Base-by-base conservation (phyloP, 352 stramenopile species). In the Pythium myriotylum region DNA sequence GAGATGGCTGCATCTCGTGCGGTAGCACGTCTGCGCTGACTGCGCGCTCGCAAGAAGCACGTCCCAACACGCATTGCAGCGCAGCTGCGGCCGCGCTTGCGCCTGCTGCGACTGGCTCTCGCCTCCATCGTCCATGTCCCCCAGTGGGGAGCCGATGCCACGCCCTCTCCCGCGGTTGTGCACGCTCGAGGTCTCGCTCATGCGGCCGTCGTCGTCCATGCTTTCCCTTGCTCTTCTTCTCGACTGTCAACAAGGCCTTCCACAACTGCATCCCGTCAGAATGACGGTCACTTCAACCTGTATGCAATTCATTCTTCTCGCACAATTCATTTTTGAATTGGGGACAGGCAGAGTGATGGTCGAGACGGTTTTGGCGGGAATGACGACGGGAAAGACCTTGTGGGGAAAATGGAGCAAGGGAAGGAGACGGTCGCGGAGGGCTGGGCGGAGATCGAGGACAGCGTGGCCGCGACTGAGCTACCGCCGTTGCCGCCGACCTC, bases 61-160 rank as follows among this genome's bases (percentile, higher is more conserved):
- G 26, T 89, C 84, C 84, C 84, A 92, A 67, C 84, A 92, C 33
- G 78, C 74, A 48, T 92, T 92, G 55, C 84, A 92, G 8, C 84
- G 72, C 50, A 92, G 51, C 47, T 90, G 81, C 17, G 84, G 81
- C 2, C 83, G 79, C 22, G 89, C 69, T 24, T 74, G 65, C 26
- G 65, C 37, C 17, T 42, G 37, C 32, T 67, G 37, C 47, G 47
- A 61, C 8, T 50, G 51, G 35, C 40, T 40, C 16, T 42, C 37
- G 24, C 47, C 71, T 16, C 54, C 56, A 19, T 73, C 75, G 13
- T 90, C 78, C 74, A 89, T 69, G 16, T 87, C 84, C n/a, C 57
- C 69, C 29, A 81, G 59, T 23, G 65, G 70, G 23, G 74, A 77
- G 14, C 62, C 42, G 17, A 43, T 65, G 4, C 60, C 62, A 22